Percentiles rank a stretch among this genome's conserved stretches.
Conservation (phyloP, 1,284 basidiomycete genomes). For the Apiotrichum brassicae region DNA sequence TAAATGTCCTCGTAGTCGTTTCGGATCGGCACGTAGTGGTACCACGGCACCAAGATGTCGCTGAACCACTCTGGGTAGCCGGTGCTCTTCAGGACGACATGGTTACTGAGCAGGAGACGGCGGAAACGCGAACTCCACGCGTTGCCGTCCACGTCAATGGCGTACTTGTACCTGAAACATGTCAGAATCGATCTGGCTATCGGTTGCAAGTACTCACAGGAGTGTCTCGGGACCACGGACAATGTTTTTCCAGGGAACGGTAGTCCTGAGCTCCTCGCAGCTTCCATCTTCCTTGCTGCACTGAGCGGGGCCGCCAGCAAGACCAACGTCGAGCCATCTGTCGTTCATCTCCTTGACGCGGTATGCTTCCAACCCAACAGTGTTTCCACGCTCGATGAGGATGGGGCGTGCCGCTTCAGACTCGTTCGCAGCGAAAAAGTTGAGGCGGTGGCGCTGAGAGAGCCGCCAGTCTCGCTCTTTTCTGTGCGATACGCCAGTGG, state of each 20-base stretch:
- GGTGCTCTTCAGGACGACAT: slow-evolving; percentile 41
- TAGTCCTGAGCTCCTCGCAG: slow-evolving; percentile 38
- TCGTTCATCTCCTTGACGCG: slow-evolving; percentile 25
- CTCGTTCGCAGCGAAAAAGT: slow-evolving; percentile 31
- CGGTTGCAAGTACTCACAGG: slow-evolving; percentile 19
- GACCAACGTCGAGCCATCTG: slow-evolving; percentile 35
- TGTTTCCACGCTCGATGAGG: slow-evolving; percentile 17
- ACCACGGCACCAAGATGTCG: slow-evolving; percentile 40
- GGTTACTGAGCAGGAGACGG: slow-evolving; percentile 36
- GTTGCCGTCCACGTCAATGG: slow-evolving; percentile 49
- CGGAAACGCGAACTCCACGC: slow-evolving; percentile 47
- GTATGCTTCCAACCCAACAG: slow-evolving; percentile 14
- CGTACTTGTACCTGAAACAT: slow-evolving; percentile 42
- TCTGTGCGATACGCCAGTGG: slow-evolving; percentile 46
- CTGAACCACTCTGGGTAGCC: slow-evolving; percentile 36
- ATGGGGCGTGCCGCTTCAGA: slow-evolving; percentile 14
- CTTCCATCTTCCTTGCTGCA: slow-evolving; percentile 42
- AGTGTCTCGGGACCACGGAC: slow-evolving; percentile 25
- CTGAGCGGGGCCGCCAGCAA: slow-evolving; percentile 35
- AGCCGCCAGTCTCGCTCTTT: slow-evolving; percentile 39
- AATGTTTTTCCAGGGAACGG: slow-evolving; percentile 37
- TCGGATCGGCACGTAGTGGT: slow-evolving; percentile 44
- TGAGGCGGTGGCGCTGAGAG: slow-evolving; percentile 47
- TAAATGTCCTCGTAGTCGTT: slow-evolving; percentile 45
- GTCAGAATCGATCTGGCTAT: too few species aligned